Base-by-base conservation (phyloP, 306 rosid genomes). In the Prunus padus region DNA sequence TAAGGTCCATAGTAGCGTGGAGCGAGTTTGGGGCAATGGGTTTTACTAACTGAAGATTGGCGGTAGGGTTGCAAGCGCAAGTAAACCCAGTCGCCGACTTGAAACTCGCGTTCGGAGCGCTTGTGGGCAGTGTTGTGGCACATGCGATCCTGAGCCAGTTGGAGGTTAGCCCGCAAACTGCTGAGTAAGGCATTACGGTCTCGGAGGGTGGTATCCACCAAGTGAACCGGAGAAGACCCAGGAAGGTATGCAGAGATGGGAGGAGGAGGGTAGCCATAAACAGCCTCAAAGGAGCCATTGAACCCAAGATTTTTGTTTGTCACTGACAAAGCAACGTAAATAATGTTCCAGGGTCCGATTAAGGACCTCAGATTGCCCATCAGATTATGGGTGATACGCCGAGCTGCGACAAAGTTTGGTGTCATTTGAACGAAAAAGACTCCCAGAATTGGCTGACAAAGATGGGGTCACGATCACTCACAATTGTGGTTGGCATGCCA, bases 21-120 rank as follows among this genome's bases (percentile, higher is more conserved):
- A 19, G 26, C 4, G 0, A 54, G 25, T n/a, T n/a, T 54, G 3
- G 11, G 26, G 25, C 2, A n/a, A 1, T 54, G 23, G 9, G 4
- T 19, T n/a, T 19, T 19, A 13, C 12, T 8, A 0, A 8, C 26
- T 0, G 11, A 7, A 19, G 11, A 3, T 1, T 2, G 13, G 12
- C 5, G 4, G 1, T 54, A n/a, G 1, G 60, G 60, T 0, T 54
- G 26, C 0, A 54, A 10, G 3, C 10, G 8, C 4, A 54, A 11
- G 26, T 19, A 54, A 1, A n/a, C 60, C 25, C 5, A 54, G n/a
- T 54, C 25, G 1, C 5, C 60, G 3, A 54, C 10, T 0, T 54
- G 12, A n/a, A 54, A 54, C 0, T 1, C 10, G 1, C 13, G 2
- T 0, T 54, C 4, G 1, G 26, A 19, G 1, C 0, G 12, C 3